Percentiles rank a stretch among this genome's conserved stretches.
These are phyloP conservation scores for Debaryomyces nepalensis DNA, from an alignment of 1,139 yeast genomes.

Conservation along the genomic window DNA sequence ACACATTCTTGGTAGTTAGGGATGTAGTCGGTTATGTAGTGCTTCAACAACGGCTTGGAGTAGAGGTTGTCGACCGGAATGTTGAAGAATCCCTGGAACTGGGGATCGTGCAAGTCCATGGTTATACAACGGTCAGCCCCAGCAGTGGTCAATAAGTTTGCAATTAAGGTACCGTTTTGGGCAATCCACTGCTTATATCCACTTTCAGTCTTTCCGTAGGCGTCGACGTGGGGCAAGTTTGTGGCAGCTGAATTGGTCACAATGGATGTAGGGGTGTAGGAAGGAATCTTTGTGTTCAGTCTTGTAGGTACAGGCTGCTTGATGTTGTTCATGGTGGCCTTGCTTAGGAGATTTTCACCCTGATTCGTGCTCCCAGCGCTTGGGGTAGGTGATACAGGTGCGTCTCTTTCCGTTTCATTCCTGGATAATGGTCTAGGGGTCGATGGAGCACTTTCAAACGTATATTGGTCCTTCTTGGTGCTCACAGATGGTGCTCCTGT, in stretches of 20 bases:
- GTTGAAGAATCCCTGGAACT: slow-evolving; percentile 91
- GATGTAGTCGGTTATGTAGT: slow-evolving; percentile 73
- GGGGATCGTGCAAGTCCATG: slow-evolving; percentile 97
- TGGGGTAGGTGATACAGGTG: slow-evolving; percentile 20
- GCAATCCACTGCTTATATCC: slow-evolving; percentile 96
- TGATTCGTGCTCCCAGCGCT: slow-evolving; percentile 13
- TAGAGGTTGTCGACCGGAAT: slow-evolving; percentile 91
- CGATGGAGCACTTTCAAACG: slow-evolving; percentile 67
- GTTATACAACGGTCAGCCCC: slow-evolving; percentile 97
- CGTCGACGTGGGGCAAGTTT: slow-evolving; percentile 39
- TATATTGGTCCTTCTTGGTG: slow-evolving; percentile 47
- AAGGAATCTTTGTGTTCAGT: slow-evolving; percentile 13
- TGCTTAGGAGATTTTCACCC: slow-evolving; percentile 11
- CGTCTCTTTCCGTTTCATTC: slow-evolving; percentile 19
- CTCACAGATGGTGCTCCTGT: slow-evolving; percentile 50
- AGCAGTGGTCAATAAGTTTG: slow-evolving; percentile 85
- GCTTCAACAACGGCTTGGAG: slow-evolving; percentile 81
- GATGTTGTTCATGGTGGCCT: slow-evolving; percentile 21
- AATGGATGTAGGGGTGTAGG: slow-evolving; percentile 32
- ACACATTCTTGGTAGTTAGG: slow-evolving; percentile 80
- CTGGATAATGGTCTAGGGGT: slow-evolving; percentile 54
- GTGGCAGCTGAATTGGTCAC: slow-evolving; percentile 38
- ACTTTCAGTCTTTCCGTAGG: slow-evolving; percentile 49
- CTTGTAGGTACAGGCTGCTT: slow-evolving; percentile 17
- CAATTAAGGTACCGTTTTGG: slow-evolving; percentile 91